These are phyloP conservation scores for Arabidopsis lyrata DNA, from an alignment of 441 rosid genomes.

Conservation along the genomic window DNA sequence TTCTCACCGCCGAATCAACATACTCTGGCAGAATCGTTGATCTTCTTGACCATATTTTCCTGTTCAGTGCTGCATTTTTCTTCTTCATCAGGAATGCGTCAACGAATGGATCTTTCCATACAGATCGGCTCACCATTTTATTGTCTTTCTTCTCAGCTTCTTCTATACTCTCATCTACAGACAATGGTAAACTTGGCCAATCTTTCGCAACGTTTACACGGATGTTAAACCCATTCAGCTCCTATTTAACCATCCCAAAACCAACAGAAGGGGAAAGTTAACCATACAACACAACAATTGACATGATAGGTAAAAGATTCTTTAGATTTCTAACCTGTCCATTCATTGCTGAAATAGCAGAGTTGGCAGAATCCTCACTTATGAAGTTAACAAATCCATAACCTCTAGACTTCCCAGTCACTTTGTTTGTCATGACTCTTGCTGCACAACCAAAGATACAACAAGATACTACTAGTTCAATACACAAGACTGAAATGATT, in stretches of 20 bases:
- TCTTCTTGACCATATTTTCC: conserved; percentile 66
- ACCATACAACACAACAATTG: not conserved
- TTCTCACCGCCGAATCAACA: conserved; percentile 52
- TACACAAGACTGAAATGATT: not conserved
- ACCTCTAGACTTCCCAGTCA: conserved; percentile 77
- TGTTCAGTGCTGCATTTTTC: conserved; percentile 49
- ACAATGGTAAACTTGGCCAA: conserved; percentile 50
- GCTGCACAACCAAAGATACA: conserved; percentile 52
- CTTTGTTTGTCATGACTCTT: conserved; percentile 67
- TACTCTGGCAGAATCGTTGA: conserved; percentile 68
- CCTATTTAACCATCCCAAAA: conserved; percentile 49
- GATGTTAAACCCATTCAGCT: conserved; percentile 64
- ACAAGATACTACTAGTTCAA: not conserved
- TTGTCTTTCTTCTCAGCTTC: conserved; percentile 33
- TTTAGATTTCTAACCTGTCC: conserved; percentile 59
- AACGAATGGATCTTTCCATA: conserved; percentile 62
- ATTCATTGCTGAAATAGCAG: conserved; percentile 79
- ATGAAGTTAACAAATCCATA: conserved; percentile 71
- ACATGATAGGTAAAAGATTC: conserved; percentile 10
- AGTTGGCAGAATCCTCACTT: conserved; percentile 59
- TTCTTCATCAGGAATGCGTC: conserved; percentile 62
- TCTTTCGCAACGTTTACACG: conserved; percentile 67
- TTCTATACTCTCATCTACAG: conserved; percentile 35
- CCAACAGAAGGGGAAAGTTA: conserved; percentile 8
- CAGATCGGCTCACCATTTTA: conserved; percentile 44